Base-by-base conservation (phyloP, 176 grass and related monocot species). In the Musa schizocarpa region DNA sequence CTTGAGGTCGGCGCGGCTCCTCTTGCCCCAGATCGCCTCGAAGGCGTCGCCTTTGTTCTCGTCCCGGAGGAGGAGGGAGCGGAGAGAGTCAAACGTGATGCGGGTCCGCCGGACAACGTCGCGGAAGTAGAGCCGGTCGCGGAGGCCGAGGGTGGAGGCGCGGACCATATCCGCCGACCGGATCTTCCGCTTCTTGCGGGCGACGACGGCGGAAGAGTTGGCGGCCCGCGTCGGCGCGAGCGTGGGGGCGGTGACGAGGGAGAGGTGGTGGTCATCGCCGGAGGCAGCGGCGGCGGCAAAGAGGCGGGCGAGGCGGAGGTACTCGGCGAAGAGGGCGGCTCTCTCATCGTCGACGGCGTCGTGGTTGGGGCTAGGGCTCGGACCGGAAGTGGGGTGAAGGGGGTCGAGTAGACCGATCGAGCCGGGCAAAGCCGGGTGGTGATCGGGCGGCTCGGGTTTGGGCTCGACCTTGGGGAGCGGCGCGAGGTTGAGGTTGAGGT, bases 161-260 rank as follows among this genome's bases (percentile, higher is more conserved):
- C 96, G 91, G 25, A 99, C 96, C 83, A 99, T 85, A 78, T 99
- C 96, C 27, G 96, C 58, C 53, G 96, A 99, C 9, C 96, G 86
- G 50, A 88, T 79, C 59, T 90, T 86, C 7, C 96, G 88, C 82
- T 94, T 94, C 85, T 88, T 92, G 17, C 82, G 48, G 79, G 77
- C 76, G 59, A 80, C 11, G 81, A 74, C 43, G 83, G 78, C 75
- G 76, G 83, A 43, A 79, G 79, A 24, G 72, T 77, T 13, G 72
- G 70, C 17, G 77, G 14, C 52, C n/a, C 1, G n/a, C 0, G 10
- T 34, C 43, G 59, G 75, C 23, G 14, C 13, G 10, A 59, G 43
- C 0, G 34, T 61, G 13, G 59, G 59, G 58, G 57, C 34, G n/a
- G 48, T 10, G 49, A 48, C 27, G 23, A 74, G 16, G 16, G 50